Evolutionary conservation across 345 rosid genomes (phyloP), one percentile per base, ranked within the genome.

Genomic region (Ricinus communis): DNA sequence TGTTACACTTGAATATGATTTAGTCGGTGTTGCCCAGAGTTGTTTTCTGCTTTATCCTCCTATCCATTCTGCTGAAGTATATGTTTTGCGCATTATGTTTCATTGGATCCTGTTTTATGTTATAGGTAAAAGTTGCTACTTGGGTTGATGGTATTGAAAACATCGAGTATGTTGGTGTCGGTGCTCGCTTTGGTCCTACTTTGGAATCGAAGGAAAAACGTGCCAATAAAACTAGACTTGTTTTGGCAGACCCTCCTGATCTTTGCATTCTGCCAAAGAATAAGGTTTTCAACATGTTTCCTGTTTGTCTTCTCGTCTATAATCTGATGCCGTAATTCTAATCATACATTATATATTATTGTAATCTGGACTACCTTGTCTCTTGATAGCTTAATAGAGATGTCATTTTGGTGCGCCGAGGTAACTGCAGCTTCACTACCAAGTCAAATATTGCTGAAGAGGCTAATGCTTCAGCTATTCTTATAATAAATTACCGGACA

Each of bases 121-220:
- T 18, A 47, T 69, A 93, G 98, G 96, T 93, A n/a, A 93, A 90
- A 88, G 91, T 93, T 38, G 88, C 96, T 40, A 87, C 93, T 69
- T 87, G 88, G 83, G 77, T 93, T 46, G 69, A 87, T 84, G 83
- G 81, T 15, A 69, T 75, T 16, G 91, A 84, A 77, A 75, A 78
- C 5, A 58, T 73, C 68, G 97, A 92, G 80, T 92, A 86, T 76
- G 97, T 90, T 77, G 97, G 97, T 55, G 91, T 92, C 62, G 96
- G 97, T 71, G 97, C 97, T 77, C 89, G 97, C 50, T 92, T 92
- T 71, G 97, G 97, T 56, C 86, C 71, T 38, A 88, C 96, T 18
- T 84, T 92, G 84, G 97, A 87, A 73, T 84, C 96, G 0, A 86
- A 90, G 79, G 97, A 92, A 81, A 92, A 87, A 62, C 91, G 87